Evolutionary conservation across 305 asterid species (phyloP).

Genomic region (Andrographis paniculata): DNA sequence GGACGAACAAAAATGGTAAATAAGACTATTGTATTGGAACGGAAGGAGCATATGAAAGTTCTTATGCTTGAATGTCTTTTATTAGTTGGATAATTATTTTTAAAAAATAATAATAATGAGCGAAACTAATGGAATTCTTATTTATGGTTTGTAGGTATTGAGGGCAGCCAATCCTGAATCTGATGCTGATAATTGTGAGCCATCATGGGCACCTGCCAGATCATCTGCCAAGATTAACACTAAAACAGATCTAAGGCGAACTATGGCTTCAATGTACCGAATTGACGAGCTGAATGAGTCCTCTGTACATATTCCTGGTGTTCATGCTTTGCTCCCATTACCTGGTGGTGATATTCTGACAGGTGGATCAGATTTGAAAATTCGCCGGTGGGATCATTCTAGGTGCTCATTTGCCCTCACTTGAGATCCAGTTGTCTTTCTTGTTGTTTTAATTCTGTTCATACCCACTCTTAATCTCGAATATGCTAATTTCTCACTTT

Average conservation of each 20-base stretch:
- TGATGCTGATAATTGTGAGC: slow-evolving; percentile 58
- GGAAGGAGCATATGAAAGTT: too few relatives aligned
- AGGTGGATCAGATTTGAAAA: slow-evolving; percentile 93
- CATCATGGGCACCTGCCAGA: slow-evolving; percentile 74
- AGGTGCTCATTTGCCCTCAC: slow-evolving; percentile 35
- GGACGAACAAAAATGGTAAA: too few relatives aligned
- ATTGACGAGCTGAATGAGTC: slow-evolving; percentile 82
- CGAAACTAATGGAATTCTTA: slow-evolving; percentile 11
- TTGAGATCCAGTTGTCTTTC: slow-evolving; percentile 14
- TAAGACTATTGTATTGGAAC: too few relatives aligned
- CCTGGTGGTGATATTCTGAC: slow-evolving; percentile 97
- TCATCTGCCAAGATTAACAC: slow-evolving; percentile 50
- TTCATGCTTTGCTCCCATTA: slow-evolving; percentile 94
- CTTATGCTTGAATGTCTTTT: too few relatives aligned
- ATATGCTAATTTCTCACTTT: slow-evolving; percentile 14
- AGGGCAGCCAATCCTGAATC: slow-evolving; percentile 65
- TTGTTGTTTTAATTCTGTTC: background rate
- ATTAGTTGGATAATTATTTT: too few relatives aligned
- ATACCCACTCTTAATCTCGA: too few relatives aligned
- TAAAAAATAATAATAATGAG: too few relatives aligned
- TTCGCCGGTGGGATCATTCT: slow-evolving; percentile 97
- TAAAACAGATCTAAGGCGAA: slow-evolving; percentile 59
- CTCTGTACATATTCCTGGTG: slow-evolving; percentile 72
- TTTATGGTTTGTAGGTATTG: slow-evolving; percentile 44
- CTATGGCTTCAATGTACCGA: slow-evolving; percentile 62